Conservation (phyloP, 371 early-diverging fungal genomes). For the Encephalitozoon romaleae region DNA sequence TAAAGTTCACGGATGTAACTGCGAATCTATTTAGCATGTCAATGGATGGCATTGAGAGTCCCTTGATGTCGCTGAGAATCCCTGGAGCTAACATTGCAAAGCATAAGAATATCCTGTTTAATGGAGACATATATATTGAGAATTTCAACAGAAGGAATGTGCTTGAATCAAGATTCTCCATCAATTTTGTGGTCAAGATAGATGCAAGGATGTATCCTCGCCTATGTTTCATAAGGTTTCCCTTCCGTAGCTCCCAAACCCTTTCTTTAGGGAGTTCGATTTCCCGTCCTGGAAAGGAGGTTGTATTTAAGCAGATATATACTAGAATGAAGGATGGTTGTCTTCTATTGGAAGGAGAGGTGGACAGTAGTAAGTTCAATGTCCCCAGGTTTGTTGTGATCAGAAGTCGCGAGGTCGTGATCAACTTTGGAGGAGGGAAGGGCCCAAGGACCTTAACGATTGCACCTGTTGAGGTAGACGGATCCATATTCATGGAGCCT, state of each 20-base stretch:
- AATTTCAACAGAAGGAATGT: neutral
- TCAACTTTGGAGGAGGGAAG: neutral
- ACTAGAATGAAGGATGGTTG: neutral
- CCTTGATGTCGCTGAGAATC: neutral
- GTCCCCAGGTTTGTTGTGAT: neutral
- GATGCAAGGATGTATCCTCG: constrained; percentile 1
- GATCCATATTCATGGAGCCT: neutral
- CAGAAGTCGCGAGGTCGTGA: neutral
- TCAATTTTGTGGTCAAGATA: neutral
- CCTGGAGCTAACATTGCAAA: neutral
- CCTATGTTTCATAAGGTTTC: constrained; percentile 1
- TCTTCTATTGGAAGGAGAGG: neutral
- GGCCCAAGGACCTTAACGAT: neutral
- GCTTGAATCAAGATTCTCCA: neutral
- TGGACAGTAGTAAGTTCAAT: neutral
- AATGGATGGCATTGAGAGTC: neutral
- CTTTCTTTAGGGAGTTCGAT: neutral
- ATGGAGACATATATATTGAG: neutral
- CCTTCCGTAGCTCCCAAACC: neutral
- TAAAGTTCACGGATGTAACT: neutral
- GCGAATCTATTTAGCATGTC: neutral
- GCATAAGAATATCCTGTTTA: neutral
- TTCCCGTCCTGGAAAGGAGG: neutral
- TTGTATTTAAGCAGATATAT: neutral
- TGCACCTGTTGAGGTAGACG: neutral